Evolutionary conservation across 1,284 basidiomycete genomes (phyloP), one percentile per base, ranked within the genome.

Genomic region (Cryptococcus sp.): DNA sequence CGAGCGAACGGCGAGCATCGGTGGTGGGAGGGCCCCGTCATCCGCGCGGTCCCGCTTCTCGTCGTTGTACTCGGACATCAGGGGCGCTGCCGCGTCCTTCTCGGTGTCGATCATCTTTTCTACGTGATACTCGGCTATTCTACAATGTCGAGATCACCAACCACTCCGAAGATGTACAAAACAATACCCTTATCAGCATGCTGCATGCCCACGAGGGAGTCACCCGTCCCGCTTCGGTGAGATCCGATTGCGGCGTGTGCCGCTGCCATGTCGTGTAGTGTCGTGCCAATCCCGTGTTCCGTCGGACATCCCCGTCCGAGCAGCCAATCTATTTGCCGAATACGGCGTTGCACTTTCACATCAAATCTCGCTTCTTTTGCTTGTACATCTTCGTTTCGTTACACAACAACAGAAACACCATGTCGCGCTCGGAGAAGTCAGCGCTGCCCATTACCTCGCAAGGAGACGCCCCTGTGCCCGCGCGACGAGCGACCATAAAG

Each of bases 391-490:
- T 55, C 27, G 3, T 35, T 35, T 30, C 27, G 10, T 30, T 4
- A 13, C 30, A 13, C 30, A 35, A 4, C 2, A 35, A 8, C 30
- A 35, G 30, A 35, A 35, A 43, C 22, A 41, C 46, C 50, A 55
- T 55, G 54, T 53, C 52, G 7, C 22, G 41, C 4, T 46, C 47
- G 22, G 59, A 61, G 30, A 61, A 61, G 41, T 23, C 50, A 25
- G 19, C 49, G n/a, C 55, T 57, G 17, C 59, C 59, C 23, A 47
- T 45, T 43, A 45, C 41, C n/a, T 35, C 30, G 30, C 8, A 8
- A 13, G 30, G 11, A 13, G 2, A 23, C 47, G 10, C 45, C 39
- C 47, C 58, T 20, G 30, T 27, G 20, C 25, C 27, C 20, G 20
- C 30, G n/a, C 54, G 10, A 7, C 47, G 56, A 53, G 25, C 23